Base-by-base conservation (phyloP, 441 rosid genomes). In the Eutrema salsugineum region DNA sequence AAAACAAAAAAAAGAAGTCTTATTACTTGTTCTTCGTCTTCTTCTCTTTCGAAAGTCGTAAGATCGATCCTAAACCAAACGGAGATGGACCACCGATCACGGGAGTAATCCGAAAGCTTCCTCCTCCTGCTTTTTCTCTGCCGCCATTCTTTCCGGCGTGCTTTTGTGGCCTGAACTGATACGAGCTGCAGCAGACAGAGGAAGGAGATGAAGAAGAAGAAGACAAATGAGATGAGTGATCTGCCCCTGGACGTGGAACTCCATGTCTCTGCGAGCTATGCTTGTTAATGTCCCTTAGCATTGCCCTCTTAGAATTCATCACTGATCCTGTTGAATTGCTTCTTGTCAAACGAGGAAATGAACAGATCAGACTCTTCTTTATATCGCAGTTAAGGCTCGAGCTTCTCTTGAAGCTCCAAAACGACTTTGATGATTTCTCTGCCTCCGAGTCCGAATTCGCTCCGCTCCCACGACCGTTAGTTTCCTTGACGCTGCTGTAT, bases 361-460 rank as follows among this genome's bases (percentile, higher is more conserved):
- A 81, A 58, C 83, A 87, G 1, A 84, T 79, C 11, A 90, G 36
- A 63, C 85, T 81, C 79, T 81, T 86, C 75, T 79, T 88, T 7
- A 78, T 58, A 32, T 85, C 94, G 53, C 83, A 79, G 47, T 84
- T 84, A 4, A 89, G 86, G 47, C 96, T 91, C 51, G 81, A 77
- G 61, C 94, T 88, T 80, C 97, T 86, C 77, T 79, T 83, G 84
- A 93, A 83, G 27, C 91, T 83, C 96, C 96, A 88, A 49, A 91
- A 86, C 10, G 94, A 86, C 76, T 79, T 87, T 11, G 81, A 71
- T 38, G 77, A 55, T 27, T 77, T 72, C 56, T 82, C 88, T 14
- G 78, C 87, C 72, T 77, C 88, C 1, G 46, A 39, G 28, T 78
- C 82, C 17, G 57, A 58, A 17, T 57, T 65, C 5, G 54, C 71